Percentiles rank a stretch among this genome's conserved stretches.
Evolutionary conservation across 495 filamentous ascomycete genomes (phyloP).

Genomic region (Letharia lupina): DNA sequence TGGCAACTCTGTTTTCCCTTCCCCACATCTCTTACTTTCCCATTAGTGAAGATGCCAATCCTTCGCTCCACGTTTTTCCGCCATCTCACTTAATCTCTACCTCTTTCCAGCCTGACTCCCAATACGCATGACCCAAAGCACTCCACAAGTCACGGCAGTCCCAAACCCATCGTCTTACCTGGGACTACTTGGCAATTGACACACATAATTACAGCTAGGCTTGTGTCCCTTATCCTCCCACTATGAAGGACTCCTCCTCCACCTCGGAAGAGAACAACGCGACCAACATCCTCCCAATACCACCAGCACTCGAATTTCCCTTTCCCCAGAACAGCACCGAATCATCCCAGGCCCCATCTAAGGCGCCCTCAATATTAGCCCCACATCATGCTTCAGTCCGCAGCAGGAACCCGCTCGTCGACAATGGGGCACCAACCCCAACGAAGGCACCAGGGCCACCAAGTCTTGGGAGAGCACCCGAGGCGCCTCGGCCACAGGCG

Average conservation of each 20-base stretch:
- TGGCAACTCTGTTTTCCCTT: not conserved
- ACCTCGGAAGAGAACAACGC: slow-evolving; percentile 3
- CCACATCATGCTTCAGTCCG: slow-evolving; percentile 10
- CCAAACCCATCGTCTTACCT: not conserved
- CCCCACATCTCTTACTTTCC: not conserved
- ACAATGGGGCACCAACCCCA: not conserved
- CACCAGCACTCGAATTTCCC: slow-evolving; percentile 24
- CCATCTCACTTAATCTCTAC: not conserved
- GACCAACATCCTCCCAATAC: slow-evolving; percentile 25
- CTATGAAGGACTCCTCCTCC: slow-evolving; percentile 7
- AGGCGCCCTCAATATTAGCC: not conserved
- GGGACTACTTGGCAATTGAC: not conserved
- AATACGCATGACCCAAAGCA: slow-evolving; percentile 1
- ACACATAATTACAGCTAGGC: not conserved
- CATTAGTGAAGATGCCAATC: not conserved
- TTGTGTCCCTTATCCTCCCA: not conserved
- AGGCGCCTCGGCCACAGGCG: slow-evolving; percentile 11
- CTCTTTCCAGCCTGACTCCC: not conserved
- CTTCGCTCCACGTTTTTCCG: not conserved
- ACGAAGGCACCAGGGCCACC: slow-evolving; percentile 1
- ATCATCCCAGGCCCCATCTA: slow-evolving; percentile 10
- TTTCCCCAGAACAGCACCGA: slow-evolving; percentile 19
- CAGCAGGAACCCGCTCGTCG: not conserved
- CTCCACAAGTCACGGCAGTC: not conserved
- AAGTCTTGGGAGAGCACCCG: not conserved